Conservation (phyloP, 768 basidiomycete species). For the Leucosporidium creatinivorum region DNA sequence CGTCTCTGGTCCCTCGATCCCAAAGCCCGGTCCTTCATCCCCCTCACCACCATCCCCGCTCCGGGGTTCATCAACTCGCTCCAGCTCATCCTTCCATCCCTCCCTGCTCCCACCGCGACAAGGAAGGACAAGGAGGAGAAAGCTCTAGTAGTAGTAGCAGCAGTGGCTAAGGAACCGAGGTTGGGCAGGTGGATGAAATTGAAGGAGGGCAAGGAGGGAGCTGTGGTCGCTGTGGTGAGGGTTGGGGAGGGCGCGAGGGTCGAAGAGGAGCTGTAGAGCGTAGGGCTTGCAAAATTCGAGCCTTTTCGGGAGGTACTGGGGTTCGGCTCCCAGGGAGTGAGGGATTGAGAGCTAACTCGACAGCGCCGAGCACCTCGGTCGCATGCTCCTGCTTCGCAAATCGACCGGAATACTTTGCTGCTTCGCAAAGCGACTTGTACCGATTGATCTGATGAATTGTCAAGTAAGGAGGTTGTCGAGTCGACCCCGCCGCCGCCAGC, state of each 20-base stretch:
- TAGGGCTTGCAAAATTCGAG: too few species aligned
- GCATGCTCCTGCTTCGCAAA: too few species aligned
- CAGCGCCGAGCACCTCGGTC: too few species aligned
- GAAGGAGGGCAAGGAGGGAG: slow-evolving; percentile 62
- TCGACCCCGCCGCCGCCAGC: too few species aligned
- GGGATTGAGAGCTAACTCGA: too few species aligned
- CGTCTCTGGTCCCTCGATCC: slow-evolving; percentile 85
- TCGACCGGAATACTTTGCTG: too few species aligned
- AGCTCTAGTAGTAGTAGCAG: slow-evolving; percentile 55
- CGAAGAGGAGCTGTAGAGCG: too few species aligned
- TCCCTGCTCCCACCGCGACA: slow-evolving; percentile 29
- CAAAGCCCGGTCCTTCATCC: slow-evolving; percentile 65
- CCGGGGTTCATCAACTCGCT: slow-evolving; percentile 84
- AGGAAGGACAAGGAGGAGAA: slow-evolving; percentile 9
- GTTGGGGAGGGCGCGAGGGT: background rate
- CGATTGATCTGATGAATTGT: too few species aligned
- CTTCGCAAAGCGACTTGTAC: too few species aligned
- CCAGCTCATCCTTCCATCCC: slow-evolving; percentile 52
- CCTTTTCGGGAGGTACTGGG: too few species aligned
- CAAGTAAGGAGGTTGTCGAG: too few species aligned
- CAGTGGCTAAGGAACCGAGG: slow-evolving; percentile 77
- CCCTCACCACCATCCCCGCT: slow-evolving; percentile 41
- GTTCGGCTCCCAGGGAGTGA: too few species aligned
- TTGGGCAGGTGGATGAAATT: slow-evolving; percentile 79
- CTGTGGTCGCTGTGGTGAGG: slow-evolving; percentile 49